Evolutionary conservation across 805 yeast genomes (phyloP), one percentile per base, ranked within the genome.

Genomic region (Naumovozyma castellii): DNA sequence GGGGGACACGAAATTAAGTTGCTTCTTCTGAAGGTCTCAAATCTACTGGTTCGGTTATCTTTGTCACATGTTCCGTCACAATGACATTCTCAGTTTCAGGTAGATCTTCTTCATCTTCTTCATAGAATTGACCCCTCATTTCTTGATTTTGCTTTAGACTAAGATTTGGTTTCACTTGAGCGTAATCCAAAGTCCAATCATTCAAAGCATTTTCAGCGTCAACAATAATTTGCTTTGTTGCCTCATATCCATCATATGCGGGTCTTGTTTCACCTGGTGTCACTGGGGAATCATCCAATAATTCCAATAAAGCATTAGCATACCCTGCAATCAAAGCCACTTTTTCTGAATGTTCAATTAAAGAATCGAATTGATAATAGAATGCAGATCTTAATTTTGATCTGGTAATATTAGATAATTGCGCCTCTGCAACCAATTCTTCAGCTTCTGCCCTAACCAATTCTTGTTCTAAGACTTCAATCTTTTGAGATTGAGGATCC

Each of bases 211-310:
- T 78, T 67, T 83, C 94, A 48, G 87, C 85, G 57, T 83, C 94
- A 52, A 83, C 78, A 55, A 83, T 82, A 63, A 83, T 83, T 67
- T 83, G 94, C 68, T 82, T 83, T 32, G 90, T 80, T 35, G 90
- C 87, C 63, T 83, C 92, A 62, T 82, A 83, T 51, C 94, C 94
- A 55, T 83, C 94, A 62, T 83, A 83, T 43, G 88, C 82, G 32
- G 88, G 82, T 76, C 92, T 80, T 36, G 90, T 82, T 69, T 84
- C 94, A 71, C 94, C 94, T 44, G 94, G 94, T 44, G 90, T 82
- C 38, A 84, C 90, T 46, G 92, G 84, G 46, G 85, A 68, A 57
- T 82, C 92, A 57, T 84, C 94, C 59, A 84, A 72, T 59, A 84
- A 72, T 67, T 83, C 90, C 58, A 84, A 71, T 43, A 84, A 65